Evolutionary conservation across 768 basidiomycete genomes (phyloP).

Genomic region (Boletellus emodensis): DNA sequence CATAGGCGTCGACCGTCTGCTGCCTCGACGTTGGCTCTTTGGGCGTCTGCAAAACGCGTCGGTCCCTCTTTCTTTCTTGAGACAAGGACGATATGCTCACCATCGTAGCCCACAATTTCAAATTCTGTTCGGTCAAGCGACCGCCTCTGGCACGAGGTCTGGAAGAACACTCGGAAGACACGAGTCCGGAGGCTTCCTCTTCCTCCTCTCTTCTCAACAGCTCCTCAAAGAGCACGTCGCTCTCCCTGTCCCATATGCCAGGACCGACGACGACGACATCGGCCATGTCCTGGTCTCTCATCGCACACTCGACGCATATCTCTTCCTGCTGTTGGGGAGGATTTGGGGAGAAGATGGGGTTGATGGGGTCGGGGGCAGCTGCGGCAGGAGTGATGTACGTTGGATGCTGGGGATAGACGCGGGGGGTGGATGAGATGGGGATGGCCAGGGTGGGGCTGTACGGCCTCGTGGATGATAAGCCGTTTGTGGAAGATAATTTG

Average conservation of each 20-base stretch:
- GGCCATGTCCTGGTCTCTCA: conserved; percentile 98
- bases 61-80: conserved; percentile 5
- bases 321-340: conserved; percentile 63
- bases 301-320: conserved; percentile 93
- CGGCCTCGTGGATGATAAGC: conserved; percentile 53
- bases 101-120: conserved; percentile 76
- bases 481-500: conserved; percentile 46
- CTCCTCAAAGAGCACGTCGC: conserved; percentile 79
- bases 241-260: conserved; percentile 89
- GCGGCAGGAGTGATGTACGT: conserved; percentile 61
- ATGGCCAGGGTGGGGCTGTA: conserved; percentile 41
- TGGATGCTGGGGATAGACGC: conserved; percentile 71
- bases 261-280: conserved; percentile 86
- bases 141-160: conserved; percentile 64
- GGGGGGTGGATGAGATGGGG: conserved; percentile 62
- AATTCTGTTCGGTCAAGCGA: conserved; percentile 68
- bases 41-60: conserved; percentile 60
- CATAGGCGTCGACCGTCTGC: conserved; percentile 76
- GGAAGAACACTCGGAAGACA: conserved; percentile 49
- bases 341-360: conserved; percentile 57
- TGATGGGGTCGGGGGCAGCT: conserved; percentile 51
- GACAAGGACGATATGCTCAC: conserved; percentile 41
- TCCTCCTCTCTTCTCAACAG: conserved; percentile 67
- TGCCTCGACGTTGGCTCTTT: conserved; percentile 84
- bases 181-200: conserved; percentile 52